Base-by-base conservation (phyloP, 23 red algal genomes). In the Rhodosorus marinus region DNA sequence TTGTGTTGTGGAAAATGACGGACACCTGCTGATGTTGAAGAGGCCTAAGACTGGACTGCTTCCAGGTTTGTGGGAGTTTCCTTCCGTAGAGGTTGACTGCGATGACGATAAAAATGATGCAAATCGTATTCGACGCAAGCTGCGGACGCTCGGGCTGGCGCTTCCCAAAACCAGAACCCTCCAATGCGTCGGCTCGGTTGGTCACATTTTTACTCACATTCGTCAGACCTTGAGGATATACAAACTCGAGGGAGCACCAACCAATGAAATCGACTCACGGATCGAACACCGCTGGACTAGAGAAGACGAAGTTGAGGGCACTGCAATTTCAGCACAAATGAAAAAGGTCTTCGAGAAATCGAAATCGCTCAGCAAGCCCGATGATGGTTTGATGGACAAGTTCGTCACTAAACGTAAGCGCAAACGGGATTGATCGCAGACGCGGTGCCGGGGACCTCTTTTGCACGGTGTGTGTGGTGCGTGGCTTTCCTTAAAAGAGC, bases 121-220 rank as follows among this genome's bases (percentile, higher is more conserved):
- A 14, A 1, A 5, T 9, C 30, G 52, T 29, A 32, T 54, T 23
- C 36, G 9, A 53, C 21, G 35, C 6, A 27, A 4, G 6, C 27
- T 5, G 60, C 15, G 20, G 17, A 7, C 11, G 14, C n/a, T 5
- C 40, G 42, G 57, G 32, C 21, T 26, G 50, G 0, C 43, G 11
- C 20, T 6, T 23, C 49, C 20, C 31, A 30, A 21, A 15, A 24
- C 57, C 0, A 17, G n/a, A 3, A 1, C 36, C 6, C 2, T 52
- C 2, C 21, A 23, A 6, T 17, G 30, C 25, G 31, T 59, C 19
- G 76, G 70, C 8, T 26, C 47, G 43, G 48, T 85, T 26, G 74
- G 35, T 9, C 90, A 98, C 64, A 41, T 98, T 40, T 98, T 98
- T 46, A 74, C 78, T 3, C 90, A 98, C 45, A 98, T 98, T 29